Percentiles rank a stretch among this genome's conserved stretches.
Conservation (phyloP, 768 basidiomycete genomes). For the Cystobasidium tubakii region DNA sequence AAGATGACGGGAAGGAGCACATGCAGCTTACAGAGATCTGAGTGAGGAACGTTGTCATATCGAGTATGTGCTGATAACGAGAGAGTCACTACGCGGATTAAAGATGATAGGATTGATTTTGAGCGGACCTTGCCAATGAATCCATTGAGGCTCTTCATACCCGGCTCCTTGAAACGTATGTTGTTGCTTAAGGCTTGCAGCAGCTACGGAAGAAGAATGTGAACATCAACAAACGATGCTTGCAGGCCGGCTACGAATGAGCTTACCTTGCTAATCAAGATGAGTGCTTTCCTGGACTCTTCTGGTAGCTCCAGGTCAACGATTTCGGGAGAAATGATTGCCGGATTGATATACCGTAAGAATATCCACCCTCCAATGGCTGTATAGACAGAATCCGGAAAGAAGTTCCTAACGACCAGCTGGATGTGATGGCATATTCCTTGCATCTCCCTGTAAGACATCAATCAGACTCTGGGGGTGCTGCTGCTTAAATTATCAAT, state of each 20-base stretch:
- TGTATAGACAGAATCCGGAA: conserved; percentile 49
- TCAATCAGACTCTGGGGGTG: neutral
- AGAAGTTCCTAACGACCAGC: conserved; percentile 46
- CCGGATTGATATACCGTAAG: conserved; percentile 64
- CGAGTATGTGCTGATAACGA: conserved; percentile 56
- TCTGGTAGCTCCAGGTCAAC: conserved; percentile 74
- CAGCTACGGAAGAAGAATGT: conserved; percentile 76
- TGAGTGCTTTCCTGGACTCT: conserved; percentile 63
- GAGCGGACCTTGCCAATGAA: conserved; percentile 57
- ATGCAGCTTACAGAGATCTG: conserved; percentile 29
- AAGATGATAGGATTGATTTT: neutral
- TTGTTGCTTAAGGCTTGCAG: conserved; percentile 90
- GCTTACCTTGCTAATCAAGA: conserved; percentile 74
- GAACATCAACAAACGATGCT: too few species aligned
- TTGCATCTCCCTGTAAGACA: conserved; percentile 63
- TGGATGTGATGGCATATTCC: conserved; percentile 76
- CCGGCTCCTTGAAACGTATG: conserved; percentile 81
- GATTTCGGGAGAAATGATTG: conserved; percentile 74
- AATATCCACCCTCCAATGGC: conserved; percentile 70
- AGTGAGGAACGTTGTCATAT: conserved; percentile 64
- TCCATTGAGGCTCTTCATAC: conserved; percentile 72
- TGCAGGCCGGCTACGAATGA: too few species aligned
- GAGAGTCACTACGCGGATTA: neutral
- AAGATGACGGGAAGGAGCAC: too few species aligned
- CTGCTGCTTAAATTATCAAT: conserved; percentile 19